A percentile compares a stretch with the other conserved stretches of the same genome.
phyloP scores from a whole-genome alignment of 2,329 filamentous ascomycete species.

The Colletotrichum sp. region DNA sequence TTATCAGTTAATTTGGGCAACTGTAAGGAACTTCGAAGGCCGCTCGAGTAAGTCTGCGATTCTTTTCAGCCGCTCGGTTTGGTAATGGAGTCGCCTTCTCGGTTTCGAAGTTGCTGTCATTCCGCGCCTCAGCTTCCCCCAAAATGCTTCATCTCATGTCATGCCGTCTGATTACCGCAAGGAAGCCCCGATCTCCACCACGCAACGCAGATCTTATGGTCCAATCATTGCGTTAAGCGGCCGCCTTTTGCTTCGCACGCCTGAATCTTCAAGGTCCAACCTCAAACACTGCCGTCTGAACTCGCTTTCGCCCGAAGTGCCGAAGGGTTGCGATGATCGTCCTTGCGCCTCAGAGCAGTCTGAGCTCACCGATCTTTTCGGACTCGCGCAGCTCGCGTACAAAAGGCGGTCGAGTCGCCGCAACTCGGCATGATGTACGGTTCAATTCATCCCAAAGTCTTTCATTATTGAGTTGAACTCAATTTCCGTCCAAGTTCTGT shows the following conservation, averaged over 20 bases:
- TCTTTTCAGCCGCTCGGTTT: neutral
- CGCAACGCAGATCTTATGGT: neutral
- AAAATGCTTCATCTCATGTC: slow-evolving; percentile 12
- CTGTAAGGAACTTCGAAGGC: neutral
- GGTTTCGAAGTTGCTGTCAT: neutral
- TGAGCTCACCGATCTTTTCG: neutral
- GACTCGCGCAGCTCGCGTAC: neutral
- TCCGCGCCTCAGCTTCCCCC: neutral
- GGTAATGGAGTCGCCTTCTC: neutral
- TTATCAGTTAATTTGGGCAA: neutral
- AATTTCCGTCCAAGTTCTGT: neutral
- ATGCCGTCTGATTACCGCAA: slow-evolving; percentile 1
- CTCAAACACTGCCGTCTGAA: slow-evolving; percentile 18
- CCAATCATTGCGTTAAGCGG: slow-evolving; percentile 1
- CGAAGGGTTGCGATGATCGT: neutral
- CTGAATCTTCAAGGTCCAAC: neutral
- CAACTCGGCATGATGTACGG: neutral
- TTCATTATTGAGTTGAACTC: slow-evolving; percentile 9
- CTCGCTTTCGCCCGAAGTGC: neutral
- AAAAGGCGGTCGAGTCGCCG: neutral
- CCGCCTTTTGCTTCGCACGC: neutral
- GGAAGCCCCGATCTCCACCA: neutral
- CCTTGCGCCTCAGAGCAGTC: neutral
- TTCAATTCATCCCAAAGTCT: neutral
- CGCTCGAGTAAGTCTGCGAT: neutral